Evolutionary conservation across 2,329 filamentous ascomycete species (phyloP).

Genomic region (Paraphoma chrysanthemicola): DNA sequence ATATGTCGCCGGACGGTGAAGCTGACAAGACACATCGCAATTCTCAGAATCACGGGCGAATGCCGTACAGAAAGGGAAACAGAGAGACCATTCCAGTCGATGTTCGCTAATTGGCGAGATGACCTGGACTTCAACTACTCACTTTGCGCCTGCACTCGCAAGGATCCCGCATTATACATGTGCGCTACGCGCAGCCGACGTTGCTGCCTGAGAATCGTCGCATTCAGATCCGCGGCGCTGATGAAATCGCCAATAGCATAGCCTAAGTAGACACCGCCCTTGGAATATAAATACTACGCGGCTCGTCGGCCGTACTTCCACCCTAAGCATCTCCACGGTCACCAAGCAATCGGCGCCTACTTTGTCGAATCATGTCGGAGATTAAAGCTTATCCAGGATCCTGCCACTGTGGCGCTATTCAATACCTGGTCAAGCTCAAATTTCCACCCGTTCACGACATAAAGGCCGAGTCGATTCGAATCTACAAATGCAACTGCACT

Average conservation of each 20-base stretch:
- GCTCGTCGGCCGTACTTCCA: not conserved
- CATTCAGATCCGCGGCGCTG: not conserved
- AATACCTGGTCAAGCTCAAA: constrained; percentile 54
- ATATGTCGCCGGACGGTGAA: too few species aligned
- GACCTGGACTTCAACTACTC: not conserved
- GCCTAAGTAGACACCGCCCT: not conserved
- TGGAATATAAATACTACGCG: not conserved
- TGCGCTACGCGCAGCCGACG: not conserved
- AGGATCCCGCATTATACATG: not conserved
- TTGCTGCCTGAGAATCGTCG: not conserved
- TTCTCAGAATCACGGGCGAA: too few species aligned
- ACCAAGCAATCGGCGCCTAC: not conserved
- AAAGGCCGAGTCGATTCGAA: constrained; percentile 23
- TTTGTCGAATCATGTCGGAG: constrained; percentile 22
- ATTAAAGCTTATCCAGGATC: constrained; percentile 47
- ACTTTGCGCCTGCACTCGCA: not conserved
- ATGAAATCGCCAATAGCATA: not conserved
- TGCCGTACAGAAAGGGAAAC: too few species aligned
- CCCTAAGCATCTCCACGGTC: not conserved
- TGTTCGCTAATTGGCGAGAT: too few species aligned
- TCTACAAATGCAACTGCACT: constrained; percentile 58
- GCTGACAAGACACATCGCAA: too few species aligned
- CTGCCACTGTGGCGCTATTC: constrained; percentile 56
- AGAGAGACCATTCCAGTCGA: too few species aligned
- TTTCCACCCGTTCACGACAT: constrained; percentile 45